These are phyloP conservation scores for Coccomyxa sp. DNA, from an alignment of 139 green algal species.

Conservation along the genomic window DNA sequence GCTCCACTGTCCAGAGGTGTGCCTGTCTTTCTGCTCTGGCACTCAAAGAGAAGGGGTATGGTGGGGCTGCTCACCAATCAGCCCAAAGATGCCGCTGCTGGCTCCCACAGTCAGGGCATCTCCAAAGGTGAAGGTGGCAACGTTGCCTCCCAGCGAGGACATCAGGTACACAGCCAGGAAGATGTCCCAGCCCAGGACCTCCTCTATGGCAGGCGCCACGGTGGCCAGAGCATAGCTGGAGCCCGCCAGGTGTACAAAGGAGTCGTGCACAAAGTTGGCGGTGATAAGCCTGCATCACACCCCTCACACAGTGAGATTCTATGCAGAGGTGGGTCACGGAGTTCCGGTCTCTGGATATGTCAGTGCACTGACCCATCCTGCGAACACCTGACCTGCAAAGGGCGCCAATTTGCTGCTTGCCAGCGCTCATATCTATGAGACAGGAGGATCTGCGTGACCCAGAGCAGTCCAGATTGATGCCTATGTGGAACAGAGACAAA, in stretches of 20 bases:
- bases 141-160: conserved; percentile 4
- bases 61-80: conserved; percentile 14
- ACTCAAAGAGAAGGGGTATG: neutral
- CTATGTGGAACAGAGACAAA: too few species aligned
- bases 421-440: neutral
- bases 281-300: conserved; percentile 17
- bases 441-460: neutral
- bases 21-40: neutral
- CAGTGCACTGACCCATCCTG: neutral
- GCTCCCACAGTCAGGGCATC: conserved; percentile 22
- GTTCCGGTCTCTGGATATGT: neutral
- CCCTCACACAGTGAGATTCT: neutral
- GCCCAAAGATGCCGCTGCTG: conserved; percentile 22
- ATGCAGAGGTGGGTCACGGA: neutral
- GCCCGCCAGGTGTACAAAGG: conserved; percentile 18
- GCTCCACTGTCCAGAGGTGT: neutral
- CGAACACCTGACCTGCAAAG: too few species aligned
- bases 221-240: conserved; percentile 17
- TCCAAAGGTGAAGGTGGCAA: conserved; percentile 17
- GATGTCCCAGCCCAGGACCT: conserved; percentile 14
- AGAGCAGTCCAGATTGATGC: neutral
- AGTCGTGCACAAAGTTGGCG: conserved; percentile 24
- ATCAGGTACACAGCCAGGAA: conserved; percentile 25
- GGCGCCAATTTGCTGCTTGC: too few species aligned
- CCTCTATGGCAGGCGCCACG: conserved; percentile 18